A percentile compares a stretch with the other conserved stretches of the same genome.
Evolutionary conservation across 1,284 basidiomycete genomes (phyloP).

Genomic region (Puccinia polysora): DNA sequence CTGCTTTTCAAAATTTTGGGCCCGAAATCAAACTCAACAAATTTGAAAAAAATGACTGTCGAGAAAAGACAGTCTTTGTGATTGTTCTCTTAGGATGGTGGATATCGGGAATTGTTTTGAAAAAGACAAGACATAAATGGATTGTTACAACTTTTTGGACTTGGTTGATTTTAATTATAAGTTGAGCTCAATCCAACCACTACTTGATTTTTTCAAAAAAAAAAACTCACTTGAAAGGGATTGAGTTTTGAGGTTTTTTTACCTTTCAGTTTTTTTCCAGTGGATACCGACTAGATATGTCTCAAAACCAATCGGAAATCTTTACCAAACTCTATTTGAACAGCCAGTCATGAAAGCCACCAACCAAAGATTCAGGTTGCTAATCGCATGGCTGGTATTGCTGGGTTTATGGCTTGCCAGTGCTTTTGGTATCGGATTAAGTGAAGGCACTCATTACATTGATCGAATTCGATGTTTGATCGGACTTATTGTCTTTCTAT

Average conservation of each 20-base stretch:
- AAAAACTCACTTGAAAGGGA: too few relatives aligned
- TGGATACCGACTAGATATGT: constrained; percentile 26
- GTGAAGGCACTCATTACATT: constrained; percentile 63
- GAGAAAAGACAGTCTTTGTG: constrained; percentile 20
- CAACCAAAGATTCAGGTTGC: constrained; percentile 1
- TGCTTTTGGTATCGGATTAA: constrained; percentile 68
- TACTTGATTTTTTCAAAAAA: neutral
- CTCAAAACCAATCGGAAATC: neutral
- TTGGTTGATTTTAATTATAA: constrained; percentile 20
- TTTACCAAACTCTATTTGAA: constrained; percentile 2
- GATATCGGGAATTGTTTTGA: constrained; percentile 20
- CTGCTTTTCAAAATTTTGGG: too few relatives aligned
- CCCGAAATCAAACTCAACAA: neutral
- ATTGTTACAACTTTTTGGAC: constrained; percentile 39
- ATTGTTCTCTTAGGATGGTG: constrained; percentile 25
- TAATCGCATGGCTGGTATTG: constrained; percentile 57
- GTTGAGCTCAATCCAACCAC: too few relatives aligned
- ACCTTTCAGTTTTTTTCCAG: constrained; percentile 6
- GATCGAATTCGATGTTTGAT: constrained; percentile 75
- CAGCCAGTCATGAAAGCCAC: constrained; percentile 7
- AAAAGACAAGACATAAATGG: constrained; percentile 38
- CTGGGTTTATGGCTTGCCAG: constrained; percentile 71
- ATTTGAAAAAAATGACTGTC: neutral
- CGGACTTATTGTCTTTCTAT: constrained; percentile 71
- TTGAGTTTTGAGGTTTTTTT: neutral